Base-by-base conservation (phyloP, 2,329 filamentous ascomycete species). In the Xylariaceae sp. region DNA sequence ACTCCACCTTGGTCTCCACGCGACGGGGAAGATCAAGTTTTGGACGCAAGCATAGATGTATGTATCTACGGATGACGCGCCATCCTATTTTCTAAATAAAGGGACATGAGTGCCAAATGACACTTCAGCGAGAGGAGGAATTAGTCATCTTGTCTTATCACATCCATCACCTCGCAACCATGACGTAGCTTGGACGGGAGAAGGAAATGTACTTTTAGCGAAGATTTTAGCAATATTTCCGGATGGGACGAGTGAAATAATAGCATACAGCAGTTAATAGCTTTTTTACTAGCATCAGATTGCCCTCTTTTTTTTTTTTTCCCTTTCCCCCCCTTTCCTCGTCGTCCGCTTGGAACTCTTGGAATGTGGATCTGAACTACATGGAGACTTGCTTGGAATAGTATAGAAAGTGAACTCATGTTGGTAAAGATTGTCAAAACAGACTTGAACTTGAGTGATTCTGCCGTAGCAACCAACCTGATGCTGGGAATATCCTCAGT, bases 191-290 rank as follows among this genome's bases (percentile, higher is more conserved):
- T 60, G 50, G 50, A 48, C 45, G 12, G 46, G 46, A 53, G 56
- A 60, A 60, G 57, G 63, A 63, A 52, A 62, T 69, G 67, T 69
- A 69, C 63, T 67, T 66, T 66, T 69, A 69, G 61, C 60, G 60
- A 63, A 63, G 61, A 63, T 59, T 64, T 65, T 60, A 67, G 58
- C 64, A 67, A 62, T 60, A 67, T 54, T 63, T 54, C 32, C 59
- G 48, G 57, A 51, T 20, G 32, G 58, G 58, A 47, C 40, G 50
- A 60, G 57, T 57, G 48, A 56, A 59, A 61, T 61, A 62, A 61
- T 57, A 63, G 51, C 61, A 64, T 52, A 50, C 50, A 57, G 51
- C 51, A 51, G 52, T 47, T 32, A 45, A 29, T 43, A 55, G 40
- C 29, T 26, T 48, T 50, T 20, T 47, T 23, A 37, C 23, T 26